These are phyloP conservation scores for Alternaria consortialis DNA, from an alignment of 2,329 filamentous ascomycete genomes.

Conservation along the genomic window DNA sequence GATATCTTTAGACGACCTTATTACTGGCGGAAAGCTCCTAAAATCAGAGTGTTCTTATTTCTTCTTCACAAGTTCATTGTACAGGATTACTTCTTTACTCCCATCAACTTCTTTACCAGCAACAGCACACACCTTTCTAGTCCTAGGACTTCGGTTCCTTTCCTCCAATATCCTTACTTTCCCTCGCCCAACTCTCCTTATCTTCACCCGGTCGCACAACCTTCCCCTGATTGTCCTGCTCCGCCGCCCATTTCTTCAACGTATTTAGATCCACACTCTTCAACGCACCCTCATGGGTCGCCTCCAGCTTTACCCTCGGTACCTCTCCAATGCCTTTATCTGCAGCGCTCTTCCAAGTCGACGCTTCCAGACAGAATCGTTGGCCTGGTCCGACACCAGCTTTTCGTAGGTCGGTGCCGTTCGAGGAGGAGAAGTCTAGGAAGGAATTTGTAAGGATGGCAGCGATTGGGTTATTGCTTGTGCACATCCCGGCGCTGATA, in stretches of 20 bases:
- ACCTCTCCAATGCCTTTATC: constrained; percentile 29
- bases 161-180: constrained; percentile 37
- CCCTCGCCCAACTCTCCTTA: constrained; percentile 17
- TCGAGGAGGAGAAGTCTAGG: constrained; percentile 65
- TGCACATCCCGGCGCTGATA: constrained; percentile 32
- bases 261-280: constrained; percentile 57
- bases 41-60: neutral
- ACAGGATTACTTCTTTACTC: neutral
- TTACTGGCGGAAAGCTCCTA: neutral
- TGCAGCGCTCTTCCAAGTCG: constrained; percentile 61
- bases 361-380: constrained; percentile 68
- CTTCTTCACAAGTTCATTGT: neutral
- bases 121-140: too few relatives aligned
- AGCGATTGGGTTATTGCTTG: constrained; percentile 56
- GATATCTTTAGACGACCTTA: neutral
- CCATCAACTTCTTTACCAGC: neutral
- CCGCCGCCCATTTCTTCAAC: constrained; percentile 58
- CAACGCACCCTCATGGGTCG: constrained; percentile 62
- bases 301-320: constrained; percentile 59
- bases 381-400: constrained; percentile 64
- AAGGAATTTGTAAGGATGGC: constrained; percentile 66
- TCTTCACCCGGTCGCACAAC: constrained; percentile 20
- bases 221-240: constrained; percentile 38
- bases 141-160: constrained; percentile 35
- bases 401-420: constrained; percentile 65